These are phyloP conservation scores for Plasmopara muralis DNA, from an alignment of 352 stramenopile genomes.

Conservation along the genomic window DNA sequence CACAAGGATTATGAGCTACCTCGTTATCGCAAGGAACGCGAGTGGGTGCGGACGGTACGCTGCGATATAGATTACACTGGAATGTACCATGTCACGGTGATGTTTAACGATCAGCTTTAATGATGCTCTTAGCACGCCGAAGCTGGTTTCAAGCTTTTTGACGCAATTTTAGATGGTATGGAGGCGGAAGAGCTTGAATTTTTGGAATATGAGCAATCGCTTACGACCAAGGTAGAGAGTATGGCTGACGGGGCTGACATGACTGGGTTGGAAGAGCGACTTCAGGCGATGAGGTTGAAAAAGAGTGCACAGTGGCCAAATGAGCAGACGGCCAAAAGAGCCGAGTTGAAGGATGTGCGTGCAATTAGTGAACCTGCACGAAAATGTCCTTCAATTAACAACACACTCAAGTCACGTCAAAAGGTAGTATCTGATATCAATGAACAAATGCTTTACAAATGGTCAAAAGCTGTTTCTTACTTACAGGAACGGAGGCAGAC, in stretches of 20 bases:
- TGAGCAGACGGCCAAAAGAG: constrained; percentile 4
- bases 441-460: background rate
- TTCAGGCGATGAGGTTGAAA: constrained; percentile 48
- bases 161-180: constrained; percentile 77
- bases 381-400: constrained; percentile 2
- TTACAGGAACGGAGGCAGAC: constrained; percentile 6
- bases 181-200: constrained; percentile 55
- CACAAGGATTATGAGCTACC: constrained; percentile 57
- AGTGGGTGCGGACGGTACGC: constrained; percentile 57
- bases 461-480: background rate
- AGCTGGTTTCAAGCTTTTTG: constrained; percentile 55
- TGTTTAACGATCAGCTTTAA: constrained; percentile 3
- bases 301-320: constrained; percentile 20
- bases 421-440: constrained; percentile 15
- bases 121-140: constrained; percentile 47
- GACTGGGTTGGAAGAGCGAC: constrained; percentile 39
- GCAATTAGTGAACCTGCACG: constrained; percentile 3
- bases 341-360: constrained; percentile 13
- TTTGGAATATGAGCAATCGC: constrained; percentile 45
- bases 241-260: constrained; percentile 12
- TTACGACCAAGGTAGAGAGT: constrained; percentile 15
- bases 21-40: constrained; percentile 49
- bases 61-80: background rate
- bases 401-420: constrained; percentile 10
- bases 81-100: too few relatives aligned